Evolutionary conservation across 2,329 filamentous ascomycete species (phyloP).

Genomic region (Phoma herbarum): DNA sequence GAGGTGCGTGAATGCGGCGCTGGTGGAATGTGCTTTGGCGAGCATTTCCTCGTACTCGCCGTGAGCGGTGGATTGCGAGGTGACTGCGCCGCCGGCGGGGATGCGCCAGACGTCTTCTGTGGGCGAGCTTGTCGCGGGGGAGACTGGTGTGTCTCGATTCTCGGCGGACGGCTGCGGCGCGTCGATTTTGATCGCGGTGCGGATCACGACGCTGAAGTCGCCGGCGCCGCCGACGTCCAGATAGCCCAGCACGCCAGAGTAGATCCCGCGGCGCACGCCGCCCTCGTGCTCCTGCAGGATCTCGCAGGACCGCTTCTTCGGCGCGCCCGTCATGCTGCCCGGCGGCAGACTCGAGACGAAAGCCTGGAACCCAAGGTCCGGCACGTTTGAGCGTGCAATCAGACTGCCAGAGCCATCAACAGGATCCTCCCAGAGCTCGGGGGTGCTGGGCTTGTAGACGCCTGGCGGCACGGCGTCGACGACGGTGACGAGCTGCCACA

Average conservation of each 20-base stretch:
- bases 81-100: slow-evolving; percentile 90
- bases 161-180: neutral
- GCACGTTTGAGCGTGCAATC: slow-evolving; percentile 20
- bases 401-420: slow-evolving; percentile 30
- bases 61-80: slow-evolving; percentile 78
- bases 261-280: slow-evolving; percentile 72
- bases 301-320: slow-evolving; percentile 91
- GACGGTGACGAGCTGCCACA: slow-evolving; percentile 91
- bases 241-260: slow-evolving; percentile 90
- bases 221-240: slow-evolving; percentile 84
- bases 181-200: slow-evolving; percentile 71
- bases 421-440: slow-evolving; percentile 46
- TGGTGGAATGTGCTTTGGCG: slow-evolving; percentile 52
- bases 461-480: slow-evolving; percentile 69
- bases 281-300: slow-evolving; percentile 76
- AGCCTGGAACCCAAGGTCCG: slow-evolving; percentile 73
- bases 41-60: slow-evolving; percentile 91
- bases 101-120: slow-evolving; percentile 75
- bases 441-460: slow-evolving; percentile 35
- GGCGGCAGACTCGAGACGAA: slow-evolving; percentile 82
- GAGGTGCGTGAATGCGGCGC: slow-evolving; percentile 40
- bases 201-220: slow-evolving; percentile 91
- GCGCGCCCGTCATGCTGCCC: slow-evolving; percentile 95
- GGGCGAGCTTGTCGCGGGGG: slow-evolving; percentile 12
- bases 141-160: neutral